These are phyloP conservation scores for Beauveria australis DNA, from an alignment of 2,329 filamentous ascomycete genomes.

Conservation along the genomic window DNA sequence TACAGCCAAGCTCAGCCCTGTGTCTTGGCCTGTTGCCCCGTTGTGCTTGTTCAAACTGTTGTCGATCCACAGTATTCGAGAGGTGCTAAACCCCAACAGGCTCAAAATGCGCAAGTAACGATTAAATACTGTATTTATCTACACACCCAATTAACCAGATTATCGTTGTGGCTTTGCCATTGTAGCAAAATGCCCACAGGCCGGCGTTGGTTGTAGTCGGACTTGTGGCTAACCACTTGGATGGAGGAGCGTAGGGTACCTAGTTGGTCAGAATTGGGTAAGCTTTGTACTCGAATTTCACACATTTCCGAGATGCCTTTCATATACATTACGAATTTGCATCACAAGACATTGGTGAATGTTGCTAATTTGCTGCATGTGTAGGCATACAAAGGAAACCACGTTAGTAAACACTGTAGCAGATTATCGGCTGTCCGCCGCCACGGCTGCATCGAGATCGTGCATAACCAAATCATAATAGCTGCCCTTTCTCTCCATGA, in stretches of 20 bases:
- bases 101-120: background rate
- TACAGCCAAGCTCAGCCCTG: background rate
- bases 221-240: background rate
- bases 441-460: constrained; percentile 33
- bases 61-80: background rate
- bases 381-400: too few relatives aligned
- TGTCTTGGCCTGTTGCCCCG: background rate
- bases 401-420: background rate
- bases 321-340: too few relatives aligned
- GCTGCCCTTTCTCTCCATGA: constrained; percentile 35
- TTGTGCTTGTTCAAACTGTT: background rate
- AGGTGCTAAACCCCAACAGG: background rate
- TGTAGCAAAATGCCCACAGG: background rate
- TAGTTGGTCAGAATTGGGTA: too few relatives aligned
- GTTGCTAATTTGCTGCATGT: too few relatives aligned
- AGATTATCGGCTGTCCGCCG: background rate
- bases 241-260: too few relatives aligned
- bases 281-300: too few relatives aligned
- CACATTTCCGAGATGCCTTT: too few relatives aligned
- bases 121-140: too few relatives aligned
- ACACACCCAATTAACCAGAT: background rate
- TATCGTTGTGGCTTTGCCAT: background rate
- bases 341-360: too few relatives aligned
- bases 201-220: background rate
- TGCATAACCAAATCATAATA: constrained; percentile 49